phyloP scores from a whole-genome alignment of 2,329 filamentous ascomycete genomes.

The Plectosphaerella cucumerina region DNA sequence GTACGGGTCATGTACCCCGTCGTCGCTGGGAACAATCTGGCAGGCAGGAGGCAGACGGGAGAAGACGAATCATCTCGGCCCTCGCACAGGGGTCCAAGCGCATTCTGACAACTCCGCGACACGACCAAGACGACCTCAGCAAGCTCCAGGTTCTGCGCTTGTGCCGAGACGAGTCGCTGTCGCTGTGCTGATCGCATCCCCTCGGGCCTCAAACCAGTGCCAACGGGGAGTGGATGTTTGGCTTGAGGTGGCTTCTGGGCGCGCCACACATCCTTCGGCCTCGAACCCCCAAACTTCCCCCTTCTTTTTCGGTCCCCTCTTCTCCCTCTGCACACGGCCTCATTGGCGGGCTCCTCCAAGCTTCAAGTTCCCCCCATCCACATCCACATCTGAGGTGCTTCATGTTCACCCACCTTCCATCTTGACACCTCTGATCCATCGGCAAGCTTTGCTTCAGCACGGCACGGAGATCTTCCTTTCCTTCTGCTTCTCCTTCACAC shows the following conservation, averaged over 20 bases:
- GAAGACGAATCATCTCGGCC: background rate
- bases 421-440: background rate
- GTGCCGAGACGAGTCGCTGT: background rate
- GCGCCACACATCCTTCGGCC: background rate
- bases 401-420: too few relatives aligned
- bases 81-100: background rate
- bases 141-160: background rate
- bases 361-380: too few relatives aligned
- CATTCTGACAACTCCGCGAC: background rate
- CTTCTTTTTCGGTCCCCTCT: background rate
- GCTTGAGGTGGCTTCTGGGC: background rate
- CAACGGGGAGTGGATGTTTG: too few relatives aligned
- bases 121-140: too few relatives aligned
- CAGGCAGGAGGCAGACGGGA: too few relatives aligned
- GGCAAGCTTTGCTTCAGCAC: background rate
- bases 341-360: background rate
- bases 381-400: too few relatives aligned
- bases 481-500: background rate
- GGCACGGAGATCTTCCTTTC: background rate
- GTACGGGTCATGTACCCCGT: too few relatives aligned
- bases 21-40: too few relatives aligned
- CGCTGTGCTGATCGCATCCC: slow-evolving; percentile 1
- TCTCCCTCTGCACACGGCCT: background rate
- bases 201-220: background rate
- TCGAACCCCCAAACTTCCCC: background rate